Conservation (phyloP, 2,329 filamentous ascomycete genomes). For the Aspergillus luchuensis region DNA sequence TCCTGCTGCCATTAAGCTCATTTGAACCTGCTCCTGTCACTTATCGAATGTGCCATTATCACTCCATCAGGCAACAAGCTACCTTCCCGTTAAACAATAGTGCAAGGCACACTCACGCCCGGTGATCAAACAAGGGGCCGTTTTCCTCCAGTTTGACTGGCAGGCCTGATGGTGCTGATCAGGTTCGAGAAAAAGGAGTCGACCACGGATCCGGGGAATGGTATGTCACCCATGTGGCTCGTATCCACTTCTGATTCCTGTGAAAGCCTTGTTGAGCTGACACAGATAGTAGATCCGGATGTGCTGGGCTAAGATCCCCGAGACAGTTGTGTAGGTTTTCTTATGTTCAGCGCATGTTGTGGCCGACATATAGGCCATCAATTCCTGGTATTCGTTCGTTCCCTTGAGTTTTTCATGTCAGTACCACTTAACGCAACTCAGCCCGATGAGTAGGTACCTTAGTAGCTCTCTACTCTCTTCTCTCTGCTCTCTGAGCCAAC, state of each 20-base stretch:
- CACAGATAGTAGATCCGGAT: not conserved
- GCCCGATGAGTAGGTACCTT: not conserved
- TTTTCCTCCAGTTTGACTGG: not conserved
- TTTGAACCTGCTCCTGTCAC: no score
- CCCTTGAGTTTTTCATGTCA: not conserved
- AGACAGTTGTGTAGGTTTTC: not conserved
- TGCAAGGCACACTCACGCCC: not conserved
- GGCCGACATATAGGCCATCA: not conserved
- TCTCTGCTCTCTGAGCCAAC: not conserved
- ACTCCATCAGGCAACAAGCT: not conserved
- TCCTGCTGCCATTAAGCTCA: no score
- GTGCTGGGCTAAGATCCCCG: not conserved
- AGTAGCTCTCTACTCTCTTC: not conserved
- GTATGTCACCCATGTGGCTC: constrained; percentile 1
- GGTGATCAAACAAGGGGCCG: not conserved
- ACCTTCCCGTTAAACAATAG: not conserved
- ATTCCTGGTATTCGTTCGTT: no score
- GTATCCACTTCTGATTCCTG: constrained; percentile 1
- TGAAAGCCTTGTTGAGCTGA: not conserved
- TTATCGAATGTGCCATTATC: not conserved
- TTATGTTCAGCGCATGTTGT: not conserved
- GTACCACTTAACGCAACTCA: not conserved
- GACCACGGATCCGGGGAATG: not conserved
- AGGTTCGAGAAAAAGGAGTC: not conserved
- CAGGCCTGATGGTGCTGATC: not conserved